Base-by-base conservation (phyloP, 2,329 filamentous ascomycete species). In the Microdochium paspali region DNA sequence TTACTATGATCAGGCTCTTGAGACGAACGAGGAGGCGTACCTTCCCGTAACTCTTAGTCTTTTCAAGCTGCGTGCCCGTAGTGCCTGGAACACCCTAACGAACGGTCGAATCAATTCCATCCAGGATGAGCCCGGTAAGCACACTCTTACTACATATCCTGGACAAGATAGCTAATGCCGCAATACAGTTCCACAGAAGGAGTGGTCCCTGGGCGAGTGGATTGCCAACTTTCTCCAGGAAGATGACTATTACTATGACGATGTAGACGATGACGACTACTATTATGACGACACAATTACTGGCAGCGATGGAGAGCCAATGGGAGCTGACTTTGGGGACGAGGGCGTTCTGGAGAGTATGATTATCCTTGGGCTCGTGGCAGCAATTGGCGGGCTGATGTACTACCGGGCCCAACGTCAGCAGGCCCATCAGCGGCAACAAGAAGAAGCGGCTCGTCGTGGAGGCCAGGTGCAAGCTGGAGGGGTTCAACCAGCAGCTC, bases 21-120 rank as follows among this genome's bases (percentile, higher is more conserved):
- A 90, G 59, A 90, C 91, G 1, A 98, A 95, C 58, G 77, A 84
- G 44, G 94, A 98, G 66, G 90, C 93, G 0, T 97, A 97, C 61
- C 74, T 97, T 1, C 93, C 93, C 0, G 93, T 97, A 3, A 89
- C 89, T 10, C 70, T 98, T 25, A 91, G 89, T 53, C 70, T 98
- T 44, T 72, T 95, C 52, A 95, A 95, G 64, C 72, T 98, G 50
- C 77, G 91, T 10, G 70, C 85, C 46, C 80, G 90, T 50, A 95
- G 89, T 61, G 93, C 88, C 57, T 98, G 93, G 93, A 97, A 97
- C 57, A 90, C 85, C 0, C 71, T 97, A 52, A 95, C 89, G 0
- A 80, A 90, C 59, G 93, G 93, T n/a, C 80, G 84, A 20, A 80
- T 97, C 52, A 95, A 97, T 59, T 89, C 87, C 15, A 97, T 97